Percentiles rank a stretch among this genome's conserved stretches.
Conservation (phyloP, 2,329 filamentous ascomycete genomes). For the Pestalotiopsis sp. region DNA sequence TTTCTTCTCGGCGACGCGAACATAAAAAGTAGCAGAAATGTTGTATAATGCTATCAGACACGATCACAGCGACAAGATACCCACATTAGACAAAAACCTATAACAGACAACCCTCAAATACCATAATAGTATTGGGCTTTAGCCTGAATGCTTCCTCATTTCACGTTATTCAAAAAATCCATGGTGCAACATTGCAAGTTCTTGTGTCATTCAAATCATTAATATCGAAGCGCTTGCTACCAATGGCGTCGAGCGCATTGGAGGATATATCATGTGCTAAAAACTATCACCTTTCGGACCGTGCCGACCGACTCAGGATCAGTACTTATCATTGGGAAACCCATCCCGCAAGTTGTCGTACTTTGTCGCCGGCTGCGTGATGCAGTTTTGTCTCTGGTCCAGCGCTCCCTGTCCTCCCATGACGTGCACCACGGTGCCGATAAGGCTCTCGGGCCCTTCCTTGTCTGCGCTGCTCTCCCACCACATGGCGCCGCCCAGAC, state of each 20-base stretch:
- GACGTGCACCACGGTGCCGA: conserved; percentile 61
- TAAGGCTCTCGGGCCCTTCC: conserved; percentile 66
- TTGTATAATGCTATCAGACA: not conserved
- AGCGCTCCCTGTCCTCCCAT: conserved; percentile 57
- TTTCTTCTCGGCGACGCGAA: not conserved
- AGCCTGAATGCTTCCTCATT: no score
- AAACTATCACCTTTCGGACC: not conserved
- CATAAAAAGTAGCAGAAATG: not conserved
- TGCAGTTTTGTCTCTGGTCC: conserved; percentile 58
- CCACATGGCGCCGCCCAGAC: conserved; percentile 93
- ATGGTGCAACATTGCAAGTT: not conserved
- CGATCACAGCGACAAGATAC: not conserved
- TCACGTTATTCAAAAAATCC: no score
- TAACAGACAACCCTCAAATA: no score
- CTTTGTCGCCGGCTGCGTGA: conserved; percentile 66
- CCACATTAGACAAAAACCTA: no score
- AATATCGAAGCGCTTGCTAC: not conserved
- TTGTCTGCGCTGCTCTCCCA: conserved; percentile 89
- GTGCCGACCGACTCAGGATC: not conserved
- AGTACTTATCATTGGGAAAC: conserved; percentile 45
- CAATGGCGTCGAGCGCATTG: not conserved
- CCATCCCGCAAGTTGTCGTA: conserved; percentile 70
- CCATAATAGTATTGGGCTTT: no score
- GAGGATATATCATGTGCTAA: not conserved
- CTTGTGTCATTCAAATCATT: not conserved